These are phyloP conservation scores for Sphagnum fallax DNA, from an alignment of 228 moss, liverwort and hornwort species.

Conservation along the genomic window DNA sequence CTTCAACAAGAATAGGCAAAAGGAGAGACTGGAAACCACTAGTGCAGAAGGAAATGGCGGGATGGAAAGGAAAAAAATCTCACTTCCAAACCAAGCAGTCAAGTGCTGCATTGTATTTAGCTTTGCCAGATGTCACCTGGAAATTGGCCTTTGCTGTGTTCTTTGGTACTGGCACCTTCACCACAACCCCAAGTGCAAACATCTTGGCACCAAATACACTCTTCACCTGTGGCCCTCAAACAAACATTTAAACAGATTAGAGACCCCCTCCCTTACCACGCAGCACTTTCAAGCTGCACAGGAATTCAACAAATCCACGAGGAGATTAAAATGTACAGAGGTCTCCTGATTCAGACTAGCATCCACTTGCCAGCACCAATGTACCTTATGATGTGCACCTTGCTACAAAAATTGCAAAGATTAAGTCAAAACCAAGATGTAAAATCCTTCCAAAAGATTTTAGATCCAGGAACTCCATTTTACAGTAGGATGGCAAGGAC, in stretches of 20 bases:
- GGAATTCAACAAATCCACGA: neutral
- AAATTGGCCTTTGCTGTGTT: constrained; percentile 89
- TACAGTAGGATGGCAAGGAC: no score
- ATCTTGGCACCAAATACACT: constrained; percentile 89
- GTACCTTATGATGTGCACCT: no score
- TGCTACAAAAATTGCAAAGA: no score
- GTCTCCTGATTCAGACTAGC: no score
- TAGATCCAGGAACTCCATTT: no score
- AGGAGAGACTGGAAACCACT: neutral
- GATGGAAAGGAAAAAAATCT: constrained; percentile 5
- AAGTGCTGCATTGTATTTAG: constrained; percentile 80
- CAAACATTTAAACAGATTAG: neutral
- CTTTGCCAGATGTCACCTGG: constrained; percentile 86
- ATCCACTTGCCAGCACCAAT: no score
- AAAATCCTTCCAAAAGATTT: no score
- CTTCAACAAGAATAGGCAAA: neutral
- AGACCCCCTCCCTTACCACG: no score
- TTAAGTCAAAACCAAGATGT: no score
- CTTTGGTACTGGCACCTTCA: constrained; percentile 87
- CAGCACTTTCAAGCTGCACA: no score
- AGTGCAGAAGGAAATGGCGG: neutral
- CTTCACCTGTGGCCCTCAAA: constrained; percentile 49
- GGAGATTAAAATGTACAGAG: neutral
- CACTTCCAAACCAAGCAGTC: constrained; percentile 96
- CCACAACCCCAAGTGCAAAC: constrained; percentile 89